phyloP scores from a whole-genome alignment of 176 grass and related monocot genomes.

The Aegilops sharonensis region DNA sequence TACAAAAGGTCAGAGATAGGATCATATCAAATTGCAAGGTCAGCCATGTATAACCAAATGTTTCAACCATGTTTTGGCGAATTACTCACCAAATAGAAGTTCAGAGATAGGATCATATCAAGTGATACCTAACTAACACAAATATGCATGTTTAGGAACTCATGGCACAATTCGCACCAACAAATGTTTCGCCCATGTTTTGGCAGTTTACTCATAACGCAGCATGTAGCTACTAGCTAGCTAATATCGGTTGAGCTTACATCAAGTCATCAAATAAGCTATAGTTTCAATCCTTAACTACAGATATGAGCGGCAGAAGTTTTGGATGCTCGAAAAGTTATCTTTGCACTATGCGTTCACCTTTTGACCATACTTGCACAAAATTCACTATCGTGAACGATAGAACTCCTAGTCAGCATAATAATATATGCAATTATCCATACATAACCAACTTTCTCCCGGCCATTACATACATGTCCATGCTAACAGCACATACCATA shows the following conservation, averaged over 20 bases:
- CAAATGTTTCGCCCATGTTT: background rate
- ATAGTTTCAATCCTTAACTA: background rate
- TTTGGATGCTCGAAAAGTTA: background rate
- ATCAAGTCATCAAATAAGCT: background rate
- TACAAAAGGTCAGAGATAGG: background rate
- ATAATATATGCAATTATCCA: background rate
- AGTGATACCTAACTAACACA: background rate
- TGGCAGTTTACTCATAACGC: background rate
- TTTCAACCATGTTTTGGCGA: background rate
- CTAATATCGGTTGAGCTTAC: background rate
- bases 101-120: background rate
- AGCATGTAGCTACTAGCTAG: conserved; percentile 13
- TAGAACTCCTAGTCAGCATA: background rate
- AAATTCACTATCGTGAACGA: background rate
- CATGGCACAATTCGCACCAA: background rate
- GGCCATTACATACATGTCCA: background rate
- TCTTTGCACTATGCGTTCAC: background rate
- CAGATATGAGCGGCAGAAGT: background rate
- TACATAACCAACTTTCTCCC: background rate
- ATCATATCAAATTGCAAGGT: conserved; percentile 12
- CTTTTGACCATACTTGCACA: background rate
- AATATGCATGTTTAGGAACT: background rate
- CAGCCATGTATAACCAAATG: too few species aligned
- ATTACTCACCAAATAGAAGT: background rate
- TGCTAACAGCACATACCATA: background rate